phyloP scores from a whole-genome alignment of 1,284 basidiomycete genomes.

The Cutaneotrichosporon mucoides region DNA sequence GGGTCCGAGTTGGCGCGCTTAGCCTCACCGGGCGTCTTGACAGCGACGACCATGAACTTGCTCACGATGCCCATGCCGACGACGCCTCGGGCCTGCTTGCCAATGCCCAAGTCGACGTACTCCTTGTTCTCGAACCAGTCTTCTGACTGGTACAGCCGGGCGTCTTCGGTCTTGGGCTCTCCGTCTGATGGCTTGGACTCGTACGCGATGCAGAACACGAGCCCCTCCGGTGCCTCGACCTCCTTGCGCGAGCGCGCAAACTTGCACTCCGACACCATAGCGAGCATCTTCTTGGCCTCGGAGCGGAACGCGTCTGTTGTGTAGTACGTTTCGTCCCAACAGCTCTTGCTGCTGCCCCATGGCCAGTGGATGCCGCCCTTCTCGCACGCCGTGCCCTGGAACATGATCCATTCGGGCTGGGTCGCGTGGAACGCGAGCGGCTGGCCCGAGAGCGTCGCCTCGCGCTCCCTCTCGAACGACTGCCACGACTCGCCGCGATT shows the following conservation, averaged over 20 bases:
- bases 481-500: constrained; percentile 83
- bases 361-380: constrained; percentile 56
- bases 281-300: constrained; percentile 58
- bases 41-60: constrained; percentile 82
- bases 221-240: constrained; percentile 64
- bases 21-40: not conserved
- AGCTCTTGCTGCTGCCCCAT: constrained; percentile 59
- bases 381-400: constrained; percentile 71
- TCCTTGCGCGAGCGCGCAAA: constrained; percentile 81
- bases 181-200: constrained; percentile 49
- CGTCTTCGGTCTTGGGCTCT: constrained; percentile 58
- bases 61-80: constrained; percentile 83
- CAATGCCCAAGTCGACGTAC: constrained; percentile 74
- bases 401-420: constrained; percentile 72
- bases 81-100: constrained; percentile 76
- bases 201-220: constrained; percentile 82
- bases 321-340: constrained; percentile 84
- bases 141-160: constrained; percentile 69
- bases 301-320: constrained; percentile 74
- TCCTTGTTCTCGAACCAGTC: constrained; percentile 69
- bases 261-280: constrained; percentile 69
- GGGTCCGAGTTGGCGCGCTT: constrained; percentile 4
- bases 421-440: constrained; percentile 83
- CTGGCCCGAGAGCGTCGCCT: constrained; percentile 58
- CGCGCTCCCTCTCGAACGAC: constrained; percentile 64